Conservation (phyloP, 768 basidiomycete genomes). For the Phaeolepiota aurea region DNA sequence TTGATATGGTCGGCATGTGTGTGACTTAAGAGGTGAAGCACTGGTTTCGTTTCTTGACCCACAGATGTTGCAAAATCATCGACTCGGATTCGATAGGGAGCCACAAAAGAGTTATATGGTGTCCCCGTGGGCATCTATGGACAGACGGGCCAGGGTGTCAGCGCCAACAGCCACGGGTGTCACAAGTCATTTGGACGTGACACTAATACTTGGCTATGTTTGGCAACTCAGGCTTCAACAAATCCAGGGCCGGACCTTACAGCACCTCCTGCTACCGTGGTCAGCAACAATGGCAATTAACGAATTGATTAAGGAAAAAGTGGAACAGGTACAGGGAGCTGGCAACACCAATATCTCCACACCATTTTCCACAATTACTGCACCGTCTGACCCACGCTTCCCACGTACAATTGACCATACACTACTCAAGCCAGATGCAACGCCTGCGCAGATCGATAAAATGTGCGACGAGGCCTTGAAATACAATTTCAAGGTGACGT, state of each 20-base stretch:
- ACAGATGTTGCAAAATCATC: constrained; percentile 61
- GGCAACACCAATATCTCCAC: constrained; percentile 1
- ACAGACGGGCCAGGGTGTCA: not conserved
- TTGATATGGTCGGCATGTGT: constrained; percentile 84
- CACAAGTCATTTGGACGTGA: not conserved
- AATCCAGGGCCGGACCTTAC: not conserved
- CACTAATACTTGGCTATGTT: too few relatives aligned
- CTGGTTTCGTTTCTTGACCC: constrained; percentile 23
- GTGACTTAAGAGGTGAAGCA: constrained; percentile 77
- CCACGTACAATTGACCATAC: constrained; percentile 40
- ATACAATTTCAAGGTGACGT: constrained; percentile 38
- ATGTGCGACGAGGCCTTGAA: constrained; percentile 36
- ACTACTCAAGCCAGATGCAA: constrained; percentile 43
- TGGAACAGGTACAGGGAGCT: not conserved
- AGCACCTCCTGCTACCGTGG: not conserved
- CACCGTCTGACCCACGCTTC: constrained; percentile 21
- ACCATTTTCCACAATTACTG: constrained; percentile 14
- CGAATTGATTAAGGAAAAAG: not conserved
- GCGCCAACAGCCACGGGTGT: not conserved
- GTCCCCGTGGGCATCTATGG: constrained; percentile 82
- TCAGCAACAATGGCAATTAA: not conserved
- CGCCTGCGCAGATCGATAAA: constrained; percentile 18
- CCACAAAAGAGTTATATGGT: constrained; percentile 67
- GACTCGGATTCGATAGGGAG: constrained; percentile 78
- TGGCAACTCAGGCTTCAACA: not conserved